Evolutionary conservation across 2,329 filamentous ascomycete species (phyloP).

Genomic region (Coniella vitis): DNA sequence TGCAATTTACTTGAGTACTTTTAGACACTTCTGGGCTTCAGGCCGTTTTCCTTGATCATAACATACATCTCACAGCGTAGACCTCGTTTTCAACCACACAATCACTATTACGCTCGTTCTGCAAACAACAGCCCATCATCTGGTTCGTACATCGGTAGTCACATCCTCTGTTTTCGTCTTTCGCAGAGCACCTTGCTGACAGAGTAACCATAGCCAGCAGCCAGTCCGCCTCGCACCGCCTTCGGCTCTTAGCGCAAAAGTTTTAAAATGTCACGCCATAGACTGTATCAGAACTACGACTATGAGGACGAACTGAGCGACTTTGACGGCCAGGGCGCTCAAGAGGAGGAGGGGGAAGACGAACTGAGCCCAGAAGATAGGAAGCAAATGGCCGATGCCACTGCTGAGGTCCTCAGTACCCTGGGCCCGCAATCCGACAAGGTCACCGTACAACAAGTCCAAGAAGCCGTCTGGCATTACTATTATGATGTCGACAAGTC

Average conservation of each 20-base stretch:
- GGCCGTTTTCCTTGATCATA: too few relatives aligned
- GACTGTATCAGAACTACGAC: slow-evolving; percentile 40
- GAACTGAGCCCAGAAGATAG: slow-evolving; percentile 42
- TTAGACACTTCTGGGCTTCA: too few relatives aligned
- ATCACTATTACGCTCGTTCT: too few relatives aligned
- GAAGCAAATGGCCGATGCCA: slow-evolving; percentile 54
- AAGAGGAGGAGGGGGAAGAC: slow-evolving; percentile 38
- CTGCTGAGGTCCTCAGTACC: slow-evolving; percentile 56
- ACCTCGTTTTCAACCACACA: too few relatives aligned
- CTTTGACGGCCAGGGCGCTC: slow-evolving; percentile 38
- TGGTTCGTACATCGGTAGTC: too few relatives aligned
- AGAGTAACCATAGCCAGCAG: neutral
- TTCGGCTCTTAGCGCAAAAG: neutral
- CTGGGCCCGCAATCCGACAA: slow-evolving; percentile 55
- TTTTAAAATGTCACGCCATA: slow-evolving; percentile 39
- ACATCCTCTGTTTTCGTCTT: too few relatives aligned
- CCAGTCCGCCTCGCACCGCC: neutral
- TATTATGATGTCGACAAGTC: slow-evolving; percentile 89
- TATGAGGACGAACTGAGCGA: slow-evolving; percentile 46
- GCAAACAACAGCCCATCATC: too few relatives aligned
- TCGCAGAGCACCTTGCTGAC: neutral
- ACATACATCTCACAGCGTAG: too few relatives aligned
- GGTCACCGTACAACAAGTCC: slow-evolving; percentile 60
- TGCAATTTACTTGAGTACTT: neutral
- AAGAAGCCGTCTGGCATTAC: slow-evolving; percentile 91